Evolutionary conservation across 2,329 filamentous ascomycete species (phyloP).

Genomic region (Penicillium sclerotiorum): DNA sequence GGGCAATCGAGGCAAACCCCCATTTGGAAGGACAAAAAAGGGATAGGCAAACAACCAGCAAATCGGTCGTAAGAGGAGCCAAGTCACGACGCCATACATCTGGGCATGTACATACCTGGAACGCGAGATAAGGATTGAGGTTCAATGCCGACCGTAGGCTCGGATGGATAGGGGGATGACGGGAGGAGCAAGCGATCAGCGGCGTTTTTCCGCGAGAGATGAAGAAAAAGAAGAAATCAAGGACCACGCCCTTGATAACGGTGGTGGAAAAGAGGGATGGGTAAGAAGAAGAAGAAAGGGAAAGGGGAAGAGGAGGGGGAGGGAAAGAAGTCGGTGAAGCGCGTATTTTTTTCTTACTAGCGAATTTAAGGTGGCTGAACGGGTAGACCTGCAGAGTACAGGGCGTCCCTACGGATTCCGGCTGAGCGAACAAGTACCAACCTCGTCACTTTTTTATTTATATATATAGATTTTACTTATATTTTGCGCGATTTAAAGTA

Average conservation of each 20-base stretch:
- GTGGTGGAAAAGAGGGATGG: constrained; percentile 13
- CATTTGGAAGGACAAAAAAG: constrained; percentile 12
- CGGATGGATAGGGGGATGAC: constrained; percentile 7
- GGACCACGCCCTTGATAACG: constrained; percentile 30
- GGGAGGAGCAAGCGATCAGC: background rate
- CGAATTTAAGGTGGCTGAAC: constrained; percentile 19
- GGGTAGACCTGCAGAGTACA: constrained; percentile 10
- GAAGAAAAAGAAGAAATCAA: constrained; percentile 18
- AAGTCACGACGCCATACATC: background rate
- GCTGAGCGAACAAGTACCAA: constrained; percentile 3
- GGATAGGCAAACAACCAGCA: background rate
- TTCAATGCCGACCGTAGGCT: constrained; percentile 22
- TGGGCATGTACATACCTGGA: constrained; percentile 7
- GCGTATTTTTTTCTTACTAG: constrained; percentile 24
- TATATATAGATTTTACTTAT: too few species aligned
- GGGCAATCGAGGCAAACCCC: background rate
- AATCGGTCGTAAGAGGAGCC: background rate
- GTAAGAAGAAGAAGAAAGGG: constrained; percentile 19
- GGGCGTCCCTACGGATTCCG: constrained; percentile 3
- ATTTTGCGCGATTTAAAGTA: background rate
- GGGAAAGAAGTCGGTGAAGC: constrained; percentile 28
- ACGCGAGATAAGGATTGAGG: constrained; percentile 11
- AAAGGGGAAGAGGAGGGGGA: constrained; percentile 9
- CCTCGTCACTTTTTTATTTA: constrained; percentile 7
- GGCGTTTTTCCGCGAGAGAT: constrained; percentile 3